Conservation (phyloP, 2,329 filamentous ascomycete genomes). For the Alternaria gansuensis region DNA sequence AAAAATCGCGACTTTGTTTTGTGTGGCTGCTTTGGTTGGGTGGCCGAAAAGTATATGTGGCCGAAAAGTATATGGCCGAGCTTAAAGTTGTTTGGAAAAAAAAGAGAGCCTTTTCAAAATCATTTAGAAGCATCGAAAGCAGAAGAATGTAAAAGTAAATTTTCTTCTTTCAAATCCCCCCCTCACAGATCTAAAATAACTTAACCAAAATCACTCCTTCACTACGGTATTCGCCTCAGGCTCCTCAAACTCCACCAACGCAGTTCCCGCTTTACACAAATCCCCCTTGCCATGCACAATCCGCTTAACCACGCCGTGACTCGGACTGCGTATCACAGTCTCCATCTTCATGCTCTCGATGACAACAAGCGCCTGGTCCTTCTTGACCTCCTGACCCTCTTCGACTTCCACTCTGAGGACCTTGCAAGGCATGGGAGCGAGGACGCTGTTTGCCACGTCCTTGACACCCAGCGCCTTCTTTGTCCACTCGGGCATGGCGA, state of each 20-base stretch:
- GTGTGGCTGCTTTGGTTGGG: too few species aligned
- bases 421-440: constrained; percentile 97
- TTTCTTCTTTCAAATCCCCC: too few species aligned
- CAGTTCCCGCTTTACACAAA: constrained; percentile 58
- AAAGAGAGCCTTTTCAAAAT: not conserved
- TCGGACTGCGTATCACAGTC: constrained; percentile 62
- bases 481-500: constrained; percentile 76
- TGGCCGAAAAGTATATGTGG: too few species aligned
- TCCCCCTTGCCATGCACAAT: constrained; percentile 60
- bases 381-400: constrained; percentile 82
- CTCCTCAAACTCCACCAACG: constrained; percentile 46
- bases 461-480: constrained; percentile 87
- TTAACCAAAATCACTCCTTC: not conserved
- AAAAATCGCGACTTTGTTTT: too few species aligned
- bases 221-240: constrained; percentile 13
- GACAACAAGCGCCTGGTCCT: constrained; percentile 87
- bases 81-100: not conserved
- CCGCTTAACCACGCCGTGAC: constrained; percentile 58
- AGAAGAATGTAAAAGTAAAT: too few species aligned
- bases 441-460: constrained; percentile 80
- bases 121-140: too few species aligned
- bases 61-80: too few species aligned
- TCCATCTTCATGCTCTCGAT: constrained; percentile 65
- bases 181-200: not conserved
- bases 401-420: constrained; percentile 87